Conservation (phyloP, 805 yeast species). For the Sugiyamaella lignohabitans region DNA sequence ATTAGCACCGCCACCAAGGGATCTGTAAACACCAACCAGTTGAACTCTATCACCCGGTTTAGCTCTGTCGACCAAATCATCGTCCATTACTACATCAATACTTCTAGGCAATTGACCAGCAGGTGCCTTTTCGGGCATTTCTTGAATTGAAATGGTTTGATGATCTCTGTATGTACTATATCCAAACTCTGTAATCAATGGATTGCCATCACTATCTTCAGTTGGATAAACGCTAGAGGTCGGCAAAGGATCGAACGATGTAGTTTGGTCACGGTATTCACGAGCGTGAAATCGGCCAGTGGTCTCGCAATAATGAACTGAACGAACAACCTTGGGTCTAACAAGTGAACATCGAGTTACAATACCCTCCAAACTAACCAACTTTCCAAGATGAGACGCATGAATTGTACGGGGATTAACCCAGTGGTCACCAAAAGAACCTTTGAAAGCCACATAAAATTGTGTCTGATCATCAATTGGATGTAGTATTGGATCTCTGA, state of each 20-base stretch:
- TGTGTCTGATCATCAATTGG: constrained; percentile 53
- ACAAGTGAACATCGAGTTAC: constrained; percentile 91
- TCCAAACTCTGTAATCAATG: constrained; percentile 85
- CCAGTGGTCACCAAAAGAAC: constrained; percentile 84
- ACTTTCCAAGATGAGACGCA: constrained; percentile 66
- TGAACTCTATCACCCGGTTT: constrained; percentile 97
- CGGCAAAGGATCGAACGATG: constrained; percentile 76
- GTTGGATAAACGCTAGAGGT: constrained; percentile 87
- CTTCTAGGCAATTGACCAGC: constrained; percentile 96
- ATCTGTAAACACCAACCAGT: constrained; percentile 87
- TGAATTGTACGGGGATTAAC: constrained; percentile 83
- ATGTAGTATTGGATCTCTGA: constrained; percentile 55
- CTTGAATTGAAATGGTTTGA: constrained; percentile 88
- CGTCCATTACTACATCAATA: constrained; percentile 87
- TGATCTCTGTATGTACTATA: constrained; percentile 89
- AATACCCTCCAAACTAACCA: constrained; percentile 89
- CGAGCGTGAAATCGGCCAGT: constrained; percentile 82
- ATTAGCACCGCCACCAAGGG: constrained; percentile 62
- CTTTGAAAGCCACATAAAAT: constrained; percentile 74
- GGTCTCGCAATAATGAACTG: constrained; percentile 86
- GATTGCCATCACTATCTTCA: constrained; percentile 87
- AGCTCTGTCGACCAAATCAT: constrained; percentile 83
- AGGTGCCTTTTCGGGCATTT: constrained; percentile 96
- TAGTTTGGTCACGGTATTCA: constrained; percentile 88
- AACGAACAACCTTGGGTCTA: constrained; percentile 83